Base-by-base conservation (phyloP, 495 filamentous ascomycete species). In the Podospora pseudoanserina region DNA sequence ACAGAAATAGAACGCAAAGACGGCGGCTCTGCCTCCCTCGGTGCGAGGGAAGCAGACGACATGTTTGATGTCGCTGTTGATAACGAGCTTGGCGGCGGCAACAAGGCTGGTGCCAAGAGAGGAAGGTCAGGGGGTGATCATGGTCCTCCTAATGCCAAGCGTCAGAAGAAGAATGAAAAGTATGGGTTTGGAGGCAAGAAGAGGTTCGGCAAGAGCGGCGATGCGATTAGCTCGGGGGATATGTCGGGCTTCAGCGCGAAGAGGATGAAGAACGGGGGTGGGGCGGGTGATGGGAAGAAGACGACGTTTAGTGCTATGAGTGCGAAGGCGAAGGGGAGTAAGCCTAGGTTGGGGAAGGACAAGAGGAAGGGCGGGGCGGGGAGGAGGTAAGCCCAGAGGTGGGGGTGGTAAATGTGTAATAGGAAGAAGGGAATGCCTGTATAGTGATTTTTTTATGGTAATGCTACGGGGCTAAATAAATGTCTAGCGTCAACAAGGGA, bases 181-280 rank as follows among this genome's bases (percentile, higher is more conserved):
- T 97, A 88, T 76, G 95, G 95, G 27, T 95, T 92, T 78, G 95
- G 95, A 66, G 95, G 95, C 67, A 97, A 96, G 87, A 98, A 97
- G 86, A 83, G 89, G 63, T 86, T 90, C 77, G 77, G 84, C 54
- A 99, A 99, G 86, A 96, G 92, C 68, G 90, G 91, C 65, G 94
- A 97, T 80, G 92, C 93, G 57, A 75, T 81, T 34, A 92, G 89
- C 65, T 92, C 86, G 61, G 88, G 85, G 65, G 96, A 98, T 80
- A 72, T 96, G 75, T 86, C 86, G 69, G 85, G 84, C 5, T 97
- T 94, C 82, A 93, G 87, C 58, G 83, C 77, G 23, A 92, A 88
- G 86, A 90, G 89, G 84, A 96, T 96, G 90, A 97, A 96, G 84
- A 78, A 67, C 27, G 72, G 73, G 30, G 71, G 65, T 65, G 64